Percentiles rank a stretch among this genome's conserved stretches.
Conservation (phyloP, 1,284 basidiomycete species). For the Malassezia brasiliensis region DNA sequence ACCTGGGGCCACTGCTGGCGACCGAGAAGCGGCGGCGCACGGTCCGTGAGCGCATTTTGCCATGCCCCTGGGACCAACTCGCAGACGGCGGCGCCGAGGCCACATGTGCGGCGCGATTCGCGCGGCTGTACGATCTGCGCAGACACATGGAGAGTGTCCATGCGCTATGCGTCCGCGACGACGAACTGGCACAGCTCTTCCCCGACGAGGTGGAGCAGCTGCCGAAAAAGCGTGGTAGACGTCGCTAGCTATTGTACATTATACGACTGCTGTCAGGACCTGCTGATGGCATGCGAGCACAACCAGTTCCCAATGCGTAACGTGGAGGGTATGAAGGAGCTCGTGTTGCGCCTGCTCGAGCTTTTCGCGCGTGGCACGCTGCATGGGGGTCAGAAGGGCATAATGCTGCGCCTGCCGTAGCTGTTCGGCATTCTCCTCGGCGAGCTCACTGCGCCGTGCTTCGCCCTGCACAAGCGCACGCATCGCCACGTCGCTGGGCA, state of each 20-base stretch:
- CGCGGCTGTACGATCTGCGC: slow-evolving; percentile 15
- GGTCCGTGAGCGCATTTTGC: neutral
- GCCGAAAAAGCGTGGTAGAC: slow-evolving; percentile 2
- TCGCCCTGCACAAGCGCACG: neutral
- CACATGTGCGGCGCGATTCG: slow-evolving; percentile 2
- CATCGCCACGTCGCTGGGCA: too few relatives aligned
- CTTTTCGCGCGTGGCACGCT: slow-evolving; percentile 5
- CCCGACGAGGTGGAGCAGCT: slow-evolving; percentile 3
- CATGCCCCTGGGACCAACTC: neutral
- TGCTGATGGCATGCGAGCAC: slow-evolving; percentile 1
- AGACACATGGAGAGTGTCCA: slow-evolving; percentile 15
- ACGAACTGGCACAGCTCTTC: slow-evolving; percentile 2
- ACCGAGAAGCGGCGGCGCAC: neutral
- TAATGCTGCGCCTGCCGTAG: too few relatives aligned
- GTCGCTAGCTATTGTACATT: neutral
- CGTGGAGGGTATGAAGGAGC: neutral
- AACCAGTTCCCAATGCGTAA: slow-evolving; percentile 2
- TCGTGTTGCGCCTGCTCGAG: neutral
- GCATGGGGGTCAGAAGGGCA: slow-evolving; percentile 6
- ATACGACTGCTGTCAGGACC: neutral
- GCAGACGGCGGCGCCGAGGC: neutral
- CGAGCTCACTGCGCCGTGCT: neutral
- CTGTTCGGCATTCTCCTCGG: neutral
- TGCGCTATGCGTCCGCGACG: slow-evolving; percentile 3
- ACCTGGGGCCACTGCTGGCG: neutral